These are phyloP conservation scores for Neofusicoccum sp. DNA, from an alignment of 2,329 filamentous ascomycete species.

Conservation along the genomic window DNA sequence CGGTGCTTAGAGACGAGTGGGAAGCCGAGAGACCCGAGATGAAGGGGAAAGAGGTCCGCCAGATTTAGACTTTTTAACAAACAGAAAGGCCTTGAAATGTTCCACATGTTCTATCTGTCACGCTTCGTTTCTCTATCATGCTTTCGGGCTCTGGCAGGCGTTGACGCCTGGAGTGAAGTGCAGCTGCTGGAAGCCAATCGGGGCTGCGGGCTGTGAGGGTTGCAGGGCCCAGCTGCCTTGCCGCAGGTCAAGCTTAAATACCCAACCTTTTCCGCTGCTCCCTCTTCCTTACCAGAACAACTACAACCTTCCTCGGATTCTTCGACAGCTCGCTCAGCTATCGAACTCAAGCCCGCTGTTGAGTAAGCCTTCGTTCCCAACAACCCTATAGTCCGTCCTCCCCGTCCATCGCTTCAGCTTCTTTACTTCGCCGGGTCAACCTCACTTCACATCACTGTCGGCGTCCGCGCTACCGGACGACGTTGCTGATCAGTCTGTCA, in stretches of 20 bases:
- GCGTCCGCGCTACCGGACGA: too few relatives aligned
- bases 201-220: neutral
- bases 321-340: neutral
- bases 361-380: too few relatives aligned
- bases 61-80: conserved; percentile 62
- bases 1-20: conserved; percentile 88
- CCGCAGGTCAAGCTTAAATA: neutral
- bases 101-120: neutral
- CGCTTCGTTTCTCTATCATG: too few relatives aligned
- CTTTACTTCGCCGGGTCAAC: neutral
- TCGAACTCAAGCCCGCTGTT: neutral
- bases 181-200: neutral
- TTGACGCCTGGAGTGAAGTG: neutral
- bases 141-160: neutral
- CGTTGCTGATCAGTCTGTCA: too few relatives aligned
- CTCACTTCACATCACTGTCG: neutral
- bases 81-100: neutral
- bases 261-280: neutral
- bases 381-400: too few relatives aligned
- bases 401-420: too few relatives aligned
- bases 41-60: conserved; percentile 82
- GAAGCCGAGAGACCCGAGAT: conserved; percentile 90
- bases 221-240: neutral
- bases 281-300: neutral
- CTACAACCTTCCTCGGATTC: neutral